Evolutionary conservation across 2,329 filamentous ascomycete genomes (phyloP).

Genomic region (Ophiostoma sp.): DNA sequence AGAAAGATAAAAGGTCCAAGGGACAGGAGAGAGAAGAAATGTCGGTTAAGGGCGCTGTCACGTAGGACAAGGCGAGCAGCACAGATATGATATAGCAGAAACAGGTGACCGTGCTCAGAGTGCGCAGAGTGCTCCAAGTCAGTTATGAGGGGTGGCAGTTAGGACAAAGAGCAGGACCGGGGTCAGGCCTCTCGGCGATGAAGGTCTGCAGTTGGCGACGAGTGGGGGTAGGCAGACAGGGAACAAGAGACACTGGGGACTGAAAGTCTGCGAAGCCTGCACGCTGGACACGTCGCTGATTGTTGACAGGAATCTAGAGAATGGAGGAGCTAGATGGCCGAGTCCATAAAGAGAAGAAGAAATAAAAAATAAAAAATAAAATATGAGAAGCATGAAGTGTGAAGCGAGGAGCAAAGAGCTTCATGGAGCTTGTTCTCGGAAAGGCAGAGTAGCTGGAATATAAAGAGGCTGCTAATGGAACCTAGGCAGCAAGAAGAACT

Average conservation of each 20-base stretch:
- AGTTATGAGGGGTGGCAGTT: constrained; percentile 15
- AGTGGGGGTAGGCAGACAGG: constrained; percentile 6
- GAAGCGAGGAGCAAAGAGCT: neutral
- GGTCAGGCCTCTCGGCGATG: constrained; percentile 15
- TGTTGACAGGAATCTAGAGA: neutral
- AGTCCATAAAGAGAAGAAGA: neutral
- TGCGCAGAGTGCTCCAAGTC: neutral
- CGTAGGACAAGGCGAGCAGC: constrained; percentile 20
- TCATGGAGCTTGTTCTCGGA: neutral
- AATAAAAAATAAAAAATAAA: too few relatives aligned
- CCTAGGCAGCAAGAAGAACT: neutral
- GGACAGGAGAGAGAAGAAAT: constrained; percentile 3
- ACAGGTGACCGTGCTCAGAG: constrained; percentile 15
- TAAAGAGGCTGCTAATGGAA: neutral
- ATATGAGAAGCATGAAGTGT: too few relatives aligned
- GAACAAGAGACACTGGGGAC: constrained; percentile 18
- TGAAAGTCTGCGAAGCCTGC: neutral
- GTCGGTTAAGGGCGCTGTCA: constrained; percentile 12
- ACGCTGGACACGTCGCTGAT: neutral
- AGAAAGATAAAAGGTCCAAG: neutral
- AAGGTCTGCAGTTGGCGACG: constrained; percentile 16
- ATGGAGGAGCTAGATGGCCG: neutral
- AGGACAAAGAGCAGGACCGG: constrained; percentile 18
- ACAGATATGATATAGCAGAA: constrained; percentile 19
- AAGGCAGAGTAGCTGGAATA: neutral